Evolutionary conservation across 179 eudicot species (phyloP), one percentile per base, ranked within the genome.

Genomic region (Actinidia chinensis): DNA sequence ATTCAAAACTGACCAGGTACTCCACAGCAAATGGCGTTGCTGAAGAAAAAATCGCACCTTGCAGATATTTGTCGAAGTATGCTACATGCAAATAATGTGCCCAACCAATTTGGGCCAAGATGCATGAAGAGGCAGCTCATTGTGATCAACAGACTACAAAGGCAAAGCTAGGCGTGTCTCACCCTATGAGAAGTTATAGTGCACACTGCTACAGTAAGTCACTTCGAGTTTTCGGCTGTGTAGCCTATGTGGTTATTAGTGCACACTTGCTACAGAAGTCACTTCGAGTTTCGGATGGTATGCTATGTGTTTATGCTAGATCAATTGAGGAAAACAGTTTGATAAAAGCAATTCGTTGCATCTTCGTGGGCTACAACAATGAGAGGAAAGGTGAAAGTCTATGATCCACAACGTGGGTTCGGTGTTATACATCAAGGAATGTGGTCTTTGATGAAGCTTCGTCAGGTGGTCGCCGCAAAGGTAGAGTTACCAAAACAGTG

Each of bases 391-490:
- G 17, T 76, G 71, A 25, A 12, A 20, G 25, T 76, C 28, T 46
- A 23, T 17, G 14, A 76, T 23, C 71, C 79, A 75, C 40, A 10
- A 60, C 14, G n/a, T 28, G 33, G 33, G 43, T 22, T 1, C 42
- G 14, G 0, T 76, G 28, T 6, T 66, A 76, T 33, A 33, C 63
- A 1, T 76, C 73, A 5, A 4, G 73, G 17, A 76, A 64, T 20
- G 79, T 77, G 11, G 74, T 51, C 28, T 67, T 77, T n/a, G 65
- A 77, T 77, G 64, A 77, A 73, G 28, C 15, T 79, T 20, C 2
- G 28, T 59, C 64, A 59, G 64, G 33, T 58, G 63, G 63, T 18
- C 10, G 8, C 6, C 33, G 2, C 12, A 59, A 59, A 59, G 64
- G 28, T 59, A 10, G 64, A 59, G 64, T 2, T 59, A 9, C 33